These are phyloP conservation scores for Neoboletus brunneissimus DNA, from an alignment of 768 basidiomycete species.

Conservation along the genomic window DNA sequence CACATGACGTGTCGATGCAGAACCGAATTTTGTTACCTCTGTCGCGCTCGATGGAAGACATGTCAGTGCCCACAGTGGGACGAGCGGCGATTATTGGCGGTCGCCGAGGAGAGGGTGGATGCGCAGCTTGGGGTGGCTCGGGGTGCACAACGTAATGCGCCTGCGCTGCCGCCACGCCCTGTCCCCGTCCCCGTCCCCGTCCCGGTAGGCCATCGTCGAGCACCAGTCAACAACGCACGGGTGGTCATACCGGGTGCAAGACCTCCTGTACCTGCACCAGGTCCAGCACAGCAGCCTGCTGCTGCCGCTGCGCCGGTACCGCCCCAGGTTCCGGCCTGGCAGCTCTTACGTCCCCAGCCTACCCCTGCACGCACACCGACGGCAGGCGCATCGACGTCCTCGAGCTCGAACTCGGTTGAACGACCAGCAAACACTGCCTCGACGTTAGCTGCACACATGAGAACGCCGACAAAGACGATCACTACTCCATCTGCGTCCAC, in stretches of 20 bases:
- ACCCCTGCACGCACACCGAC: conserved; percentile 2
- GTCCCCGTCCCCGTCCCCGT: not conserved
- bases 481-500: not conserved
- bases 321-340: not conserved
- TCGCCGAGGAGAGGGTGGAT: conserved; percentile 46
- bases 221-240: not conserved
- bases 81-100: conserved; percentile 38
- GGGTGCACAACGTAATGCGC: conserved; percentile 32
- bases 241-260: not conserved
- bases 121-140: conserved; percentile 34
- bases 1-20: conserved; percentile 42
- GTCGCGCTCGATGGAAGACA: conserved; percentile 58
- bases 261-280: not conserved
- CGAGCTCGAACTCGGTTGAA: too few species aligned
- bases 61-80: conserved; percentile 70
- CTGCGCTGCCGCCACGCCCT: conserved; percentile 8
- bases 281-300: not conserved
- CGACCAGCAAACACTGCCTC: not conserved
- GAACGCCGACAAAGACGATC: not conserved
- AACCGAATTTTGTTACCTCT: conserved; percentile 44
- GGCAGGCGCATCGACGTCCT: not conserved
- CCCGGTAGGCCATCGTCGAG: not conserved
- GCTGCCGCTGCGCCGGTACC: not conserved
- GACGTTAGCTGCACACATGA: not conserved
- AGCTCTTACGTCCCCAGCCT: not conserved